phyloP scores from a whole-genome alignment of 495 filamentous ascomycete species.

The Talaromyces proteolyticus region DNA sequence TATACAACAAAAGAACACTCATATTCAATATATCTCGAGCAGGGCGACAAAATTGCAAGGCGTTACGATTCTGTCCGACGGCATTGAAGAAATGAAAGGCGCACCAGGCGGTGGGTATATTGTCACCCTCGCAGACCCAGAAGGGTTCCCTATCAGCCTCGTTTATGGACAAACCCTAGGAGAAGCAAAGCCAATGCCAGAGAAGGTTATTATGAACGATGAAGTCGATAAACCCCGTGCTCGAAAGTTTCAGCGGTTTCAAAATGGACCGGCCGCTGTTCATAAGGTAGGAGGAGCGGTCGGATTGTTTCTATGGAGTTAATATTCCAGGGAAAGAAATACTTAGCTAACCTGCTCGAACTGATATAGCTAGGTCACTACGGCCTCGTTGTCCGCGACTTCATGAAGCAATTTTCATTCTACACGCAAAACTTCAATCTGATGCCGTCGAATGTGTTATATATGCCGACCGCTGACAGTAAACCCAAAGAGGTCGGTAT shows the following conservation, averaged over 20 bases:
- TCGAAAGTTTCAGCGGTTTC: constrained; percentile 26
- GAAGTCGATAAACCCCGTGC: constrained; percentile 24
- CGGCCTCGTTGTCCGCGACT: constrained; percentile 57
- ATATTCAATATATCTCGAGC: neutral
- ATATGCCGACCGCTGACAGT: constrained; percentile 14
- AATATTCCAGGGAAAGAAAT: too few relatives aligned
- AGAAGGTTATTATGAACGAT: constrained; percentile 22
- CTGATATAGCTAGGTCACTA: constrained; percentile 61
- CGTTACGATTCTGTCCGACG: too few relatives aligned
- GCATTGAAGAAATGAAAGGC: constrained; percentile 19
- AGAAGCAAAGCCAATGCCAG: constrained; percentile 9
- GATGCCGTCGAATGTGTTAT: constrained; percentile 36
- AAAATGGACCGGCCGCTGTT: constrained; percentile 57
- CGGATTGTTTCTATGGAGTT: too few relatives aligned
- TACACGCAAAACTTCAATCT: constrained; percentile 67
- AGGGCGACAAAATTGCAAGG: constrained; percentile 20
- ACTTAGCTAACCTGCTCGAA: too few relatives aligned
- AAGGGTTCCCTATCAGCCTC: constrained; percentile 27
- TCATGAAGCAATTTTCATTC: constrained; percentile 50
- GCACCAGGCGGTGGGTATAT: constrained; percentile 27
- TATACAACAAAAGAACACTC: too few relatives aligned
- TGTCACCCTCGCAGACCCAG: constrained; percentile 28
- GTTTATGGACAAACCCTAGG: constrained; percentile 21
- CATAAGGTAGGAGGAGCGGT: constrained; percentile 56
- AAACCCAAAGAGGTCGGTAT: constrained; percentile 42